Conservation (phyloP, 768 basidiomycete genomes). For the Kwoniella sp. region DNA sequence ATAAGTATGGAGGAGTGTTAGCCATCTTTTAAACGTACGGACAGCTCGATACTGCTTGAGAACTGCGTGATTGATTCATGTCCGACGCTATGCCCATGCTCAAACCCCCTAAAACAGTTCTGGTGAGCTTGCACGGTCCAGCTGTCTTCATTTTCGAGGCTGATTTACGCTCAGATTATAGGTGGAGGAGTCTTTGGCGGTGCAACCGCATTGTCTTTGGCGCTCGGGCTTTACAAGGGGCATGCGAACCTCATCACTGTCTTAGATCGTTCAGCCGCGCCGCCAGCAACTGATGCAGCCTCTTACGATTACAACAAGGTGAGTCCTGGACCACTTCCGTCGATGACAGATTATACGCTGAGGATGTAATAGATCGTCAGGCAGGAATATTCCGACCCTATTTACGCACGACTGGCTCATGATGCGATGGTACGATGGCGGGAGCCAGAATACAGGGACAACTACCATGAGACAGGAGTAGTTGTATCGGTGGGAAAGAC, state of each 20-base stretch:
- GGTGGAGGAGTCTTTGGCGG: constrained; percentile 4
- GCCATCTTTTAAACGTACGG: too few species aligned
- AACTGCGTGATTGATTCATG: too few species aligned
- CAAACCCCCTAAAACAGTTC: not conserved
- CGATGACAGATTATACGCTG: not conserved
- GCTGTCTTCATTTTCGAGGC: too few species aligned
- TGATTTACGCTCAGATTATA: not conserved
- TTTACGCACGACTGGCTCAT: constrained; percentile 15
- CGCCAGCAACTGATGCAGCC: constrained; percentile 6
- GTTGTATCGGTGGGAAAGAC: constrained; percentile 4
- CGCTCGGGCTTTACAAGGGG: constrained; percentile 4
- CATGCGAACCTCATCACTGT: constrained; percentile 6
- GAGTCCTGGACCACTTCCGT: not conserved
- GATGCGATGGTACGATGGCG: constrained; percentile 9
- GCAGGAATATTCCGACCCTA: constrained; percentile 11
- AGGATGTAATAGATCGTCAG: constrained; percentile 8
- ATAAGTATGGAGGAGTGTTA: too few species aligned
- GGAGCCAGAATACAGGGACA: not conserved
- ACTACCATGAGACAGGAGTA: constrained; percentile 8
- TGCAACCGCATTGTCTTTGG: constrained; percentile 4
- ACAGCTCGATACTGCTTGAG: too few species aligned
- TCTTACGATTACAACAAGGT: constrained; percentile 19
- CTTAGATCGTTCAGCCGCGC: constrained; percentile 4
- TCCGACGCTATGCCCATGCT: not conserved
- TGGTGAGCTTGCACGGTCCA: not conserved